phyloP scores from a whole-genome alignment of 768 basidiomycete genomes.

The Lactarius psammicola region DNA sequence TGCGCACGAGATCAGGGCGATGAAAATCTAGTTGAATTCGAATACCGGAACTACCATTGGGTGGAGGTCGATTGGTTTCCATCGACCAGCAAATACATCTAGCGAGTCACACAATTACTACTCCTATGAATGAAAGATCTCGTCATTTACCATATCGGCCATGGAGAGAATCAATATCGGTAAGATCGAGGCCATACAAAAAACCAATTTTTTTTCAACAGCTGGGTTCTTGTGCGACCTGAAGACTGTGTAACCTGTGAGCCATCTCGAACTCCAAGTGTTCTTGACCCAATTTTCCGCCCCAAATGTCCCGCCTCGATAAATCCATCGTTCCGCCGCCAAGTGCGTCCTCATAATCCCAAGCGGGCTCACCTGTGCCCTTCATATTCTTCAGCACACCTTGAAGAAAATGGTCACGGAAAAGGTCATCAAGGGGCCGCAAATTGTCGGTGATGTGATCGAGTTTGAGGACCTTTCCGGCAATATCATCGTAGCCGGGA shows the following conservation, averaged over 20 bases:
- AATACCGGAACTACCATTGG: no score
- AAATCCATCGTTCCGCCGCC: neutral
- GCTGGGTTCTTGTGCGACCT: neutral
- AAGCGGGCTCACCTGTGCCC: neutral
- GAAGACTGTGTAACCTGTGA: neutral
- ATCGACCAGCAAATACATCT: no score
- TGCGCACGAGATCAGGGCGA: no score
- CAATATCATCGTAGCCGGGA: constrained; percentile 4
- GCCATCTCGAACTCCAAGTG: constrained; percentile 1
- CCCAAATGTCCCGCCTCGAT: constrained; percentile 1
- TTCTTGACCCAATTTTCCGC: neutral
- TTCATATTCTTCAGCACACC: constrained; percentile 16
- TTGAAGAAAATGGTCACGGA: constrained; percentile 8
- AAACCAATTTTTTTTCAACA: no score
- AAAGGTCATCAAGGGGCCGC: constrained; percentile 2
- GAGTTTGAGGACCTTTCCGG: constrained; percentile 4
- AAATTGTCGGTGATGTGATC: neutral
- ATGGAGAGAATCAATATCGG: no score
- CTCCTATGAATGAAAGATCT: no score
- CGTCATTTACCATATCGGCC: no score
- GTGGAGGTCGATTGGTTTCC: no score
- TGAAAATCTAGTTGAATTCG: no score
- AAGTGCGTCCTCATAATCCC: constrained; percentile 4
- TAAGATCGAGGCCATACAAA: no score
- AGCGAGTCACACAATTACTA: no score